A percentile compares a stretch with the other conserved stretches of the same genome.
phyloP scores from a whole-genome alignment of 345 rosid species.

The Lenwebbia sp. region DNA sequence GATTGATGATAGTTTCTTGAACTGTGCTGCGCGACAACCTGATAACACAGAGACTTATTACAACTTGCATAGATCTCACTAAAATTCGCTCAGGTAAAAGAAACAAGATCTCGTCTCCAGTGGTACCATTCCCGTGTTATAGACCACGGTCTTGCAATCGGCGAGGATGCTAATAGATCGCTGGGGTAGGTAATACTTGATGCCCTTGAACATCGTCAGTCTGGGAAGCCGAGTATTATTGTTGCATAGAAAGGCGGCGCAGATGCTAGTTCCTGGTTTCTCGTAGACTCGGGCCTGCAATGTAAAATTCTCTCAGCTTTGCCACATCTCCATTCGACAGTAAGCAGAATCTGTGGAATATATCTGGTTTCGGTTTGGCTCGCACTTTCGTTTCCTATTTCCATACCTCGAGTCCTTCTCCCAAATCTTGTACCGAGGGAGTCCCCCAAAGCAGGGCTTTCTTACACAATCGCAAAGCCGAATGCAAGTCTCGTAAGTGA shows the following conservation, averaged over 20 bases:
- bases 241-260: conserved; percentile 40
- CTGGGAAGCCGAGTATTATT: conserved; percentile 5
- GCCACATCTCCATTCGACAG: background rate
- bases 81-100: background rate
- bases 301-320: background rate
- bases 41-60: background rate
- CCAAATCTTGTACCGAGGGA: conserved; percentile 8
- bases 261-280: conserved; percentile 5
- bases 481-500: conserved; percentile 41
- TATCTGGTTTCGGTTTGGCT: background rate
- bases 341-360: background rate
- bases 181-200: conserved; percentile 19
- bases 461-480: conserved; percentile 18
- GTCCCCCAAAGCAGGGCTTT: conserved; percentile 31
- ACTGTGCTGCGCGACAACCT: conserved; percentile 34
- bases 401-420: conserved; percentile 17
- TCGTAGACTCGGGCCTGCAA: conserved; percentile 27
- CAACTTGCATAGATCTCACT: background rate
- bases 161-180: conserved; percentile 36
- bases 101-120: background rate
- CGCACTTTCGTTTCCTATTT: background rate
- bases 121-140: conserved; percentile 17
- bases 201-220: conserved; percentile 17
- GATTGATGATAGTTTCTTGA: conserved; percentile 18
- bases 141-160: conserved; percentile 31